Conservation (phyloP, 202 grass and related monocot species). For the Schoenoplectus triqueter region DNA sequence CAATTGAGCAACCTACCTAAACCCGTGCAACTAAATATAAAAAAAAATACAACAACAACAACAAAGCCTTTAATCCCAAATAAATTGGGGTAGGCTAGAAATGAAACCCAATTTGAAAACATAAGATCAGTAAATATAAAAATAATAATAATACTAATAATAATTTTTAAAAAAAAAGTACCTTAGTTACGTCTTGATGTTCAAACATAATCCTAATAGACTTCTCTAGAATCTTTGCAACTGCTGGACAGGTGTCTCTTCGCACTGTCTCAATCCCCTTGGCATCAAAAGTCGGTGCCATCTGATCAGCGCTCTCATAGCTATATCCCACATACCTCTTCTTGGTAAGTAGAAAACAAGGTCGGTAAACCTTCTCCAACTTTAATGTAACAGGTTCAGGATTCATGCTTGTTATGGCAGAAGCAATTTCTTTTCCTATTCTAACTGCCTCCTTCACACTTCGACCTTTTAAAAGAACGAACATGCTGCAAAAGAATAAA, state of each 20-base stretch:
- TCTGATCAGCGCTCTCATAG: conserved; percentile 80
- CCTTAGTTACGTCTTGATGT: conserved; percentile 69
- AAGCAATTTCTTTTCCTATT: conserved; percentile 95
- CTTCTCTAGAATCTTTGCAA: conserved; percentile 88
- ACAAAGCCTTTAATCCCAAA: too few species aligned
- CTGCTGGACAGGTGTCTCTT: conserved; percentile 85
- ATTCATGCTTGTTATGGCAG: conserved; percentile 72
- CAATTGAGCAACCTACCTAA: background rate
- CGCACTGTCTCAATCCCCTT: conserved; percentile 94
- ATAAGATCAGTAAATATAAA: too few species aligned
- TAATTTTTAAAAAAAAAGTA: conserved; percentile 39
- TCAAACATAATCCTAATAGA: conserved; percentile 94
- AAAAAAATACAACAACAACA: background rate
- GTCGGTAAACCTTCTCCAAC: conserved; percentile 87
- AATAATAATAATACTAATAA: too few species aligned
- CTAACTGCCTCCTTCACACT: conserved; percentile 78
- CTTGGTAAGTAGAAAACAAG: conserved; percentile 97
- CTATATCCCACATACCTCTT: conserved; percentile 98
- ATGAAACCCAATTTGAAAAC: too few species aligned
- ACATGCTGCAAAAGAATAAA: conserved; percentile 62
- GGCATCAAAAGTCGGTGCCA: conserved; percentile 76
- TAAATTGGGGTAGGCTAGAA: too few species aligned
- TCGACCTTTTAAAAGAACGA: conserved; percentile 93
- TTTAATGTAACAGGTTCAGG: conserved; percentile 87
- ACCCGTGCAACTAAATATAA: conserved; percentile 34